Percentiles rank a stretch among this genome's conserved stretches.
phyloP scores from a whole-genome alignment of 2,329 filamentous ascomycete genomes.

The Thelonectria blattea region DNA sequence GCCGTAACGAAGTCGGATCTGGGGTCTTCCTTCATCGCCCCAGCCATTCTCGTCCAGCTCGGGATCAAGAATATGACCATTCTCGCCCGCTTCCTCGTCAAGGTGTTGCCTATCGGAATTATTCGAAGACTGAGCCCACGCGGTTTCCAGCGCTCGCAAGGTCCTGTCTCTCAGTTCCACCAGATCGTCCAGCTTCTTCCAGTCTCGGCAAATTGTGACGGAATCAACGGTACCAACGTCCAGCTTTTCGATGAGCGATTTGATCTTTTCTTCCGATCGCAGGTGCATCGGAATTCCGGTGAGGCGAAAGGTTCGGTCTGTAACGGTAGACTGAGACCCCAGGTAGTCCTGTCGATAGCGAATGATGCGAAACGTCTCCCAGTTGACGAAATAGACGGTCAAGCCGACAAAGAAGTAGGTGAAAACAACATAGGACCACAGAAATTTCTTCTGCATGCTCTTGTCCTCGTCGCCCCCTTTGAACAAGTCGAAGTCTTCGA shows the following conservation, averaged over 20 bases:
- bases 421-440: constrained; percentile 96
- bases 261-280: constrained; percentile 82
- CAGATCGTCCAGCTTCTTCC: constrained; percentile 79
- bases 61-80: constrained; percentile 64
- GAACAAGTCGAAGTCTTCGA: constrained; percentile 20
- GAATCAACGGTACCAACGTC: constrained; percentile 89
- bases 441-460: constrained; percentile 56
- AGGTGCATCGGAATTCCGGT: constrained; percentile 85
- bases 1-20: constrained; percentile 78
- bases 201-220: constrained; percentile 85
- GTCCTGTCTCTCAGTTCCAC: constrained; percentile 70
- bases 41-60: constrained; percentile 41
- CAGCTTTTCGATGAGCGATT: constrained; percentile 83
- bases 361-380: constrained; percentile 85
- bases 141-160: constrained; percentile 78
- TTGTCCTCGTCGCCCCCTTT: constrained; percentile 45
- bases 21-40: constrained; percentile 63
- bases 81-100: constrained; percentile 59
- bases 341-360: constrained; percentile 87
- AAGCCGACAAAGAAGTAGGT: constrained; percentile 89
- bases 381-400: constrained; percentile 81
- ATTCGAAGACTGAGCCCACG: constrained; percentile 68
- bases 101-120: constrained; percentile 43
- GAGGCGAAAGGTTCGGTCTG: constrained; percentile 89
- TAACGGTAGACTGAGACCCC: constrained; percentile 92